Evolutionary conservation across 352 stramenopile species (phyloP), one percentile per base, ranked within the genome.

Genomic region (Phytophthora fragariaefolia): DNA sequence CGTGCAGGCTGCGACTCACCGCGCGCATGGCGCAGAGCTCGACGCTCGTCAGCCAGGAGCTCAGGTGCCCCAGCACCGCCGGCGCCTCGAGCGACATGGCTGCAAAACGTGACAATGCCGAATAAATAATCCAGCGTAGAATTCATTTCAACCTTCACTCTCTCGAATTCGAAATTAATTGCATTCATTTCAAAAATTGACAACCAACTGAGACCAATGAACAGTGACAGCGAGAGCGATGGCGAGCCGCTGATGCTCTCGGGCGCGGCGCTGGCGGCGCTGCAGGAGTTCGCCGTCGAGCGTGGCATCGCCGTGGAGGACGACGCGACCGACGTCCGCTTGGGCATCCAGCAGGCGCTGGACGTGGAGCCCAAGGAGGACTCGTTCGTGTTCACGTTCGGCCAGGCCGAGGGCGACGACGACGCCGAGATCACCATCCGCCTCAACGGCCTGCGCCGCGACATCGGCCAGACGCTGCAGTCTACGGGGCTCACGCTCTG

Each of bases 311-410:
- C 63, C 12, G 73, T 89, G 9, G 75, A 83, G 26, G 65, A 73
- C 17, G 64, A 82, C 1, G 60, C 68, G 18, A 47, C 36, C 6
- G 78, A 89, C 45, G 54, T 87, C 60, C 78, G 80, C 42, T 36
- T 82, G 51, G 71, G 74, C 38, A 86, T 89, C 46, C 77, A 89
- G 52, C 81, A 83, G 45, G 80, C 80, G 59, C 65, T 89, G 64
- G 80, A 89, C 42, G 73, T 79, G 46, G 78, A 87, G 69, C 78
- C 76, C n/a, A 82, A 80, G 56, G 80, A 89, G 48, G 80, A 89
- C 23, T 80, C 71, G 34, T 89, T 89, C 63, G 60, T 63, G 38
- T 87, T 86, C 54, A 74, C 69, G 4, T 89, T 89, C 46, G 78
- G 78, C 27, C 54, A 74, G 63, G 34, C 59, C 12, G 48, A 56